Base-by-base conservation (phyloP, 148 eudicot species). In the Tetragonia tetragonoides region DNA sequence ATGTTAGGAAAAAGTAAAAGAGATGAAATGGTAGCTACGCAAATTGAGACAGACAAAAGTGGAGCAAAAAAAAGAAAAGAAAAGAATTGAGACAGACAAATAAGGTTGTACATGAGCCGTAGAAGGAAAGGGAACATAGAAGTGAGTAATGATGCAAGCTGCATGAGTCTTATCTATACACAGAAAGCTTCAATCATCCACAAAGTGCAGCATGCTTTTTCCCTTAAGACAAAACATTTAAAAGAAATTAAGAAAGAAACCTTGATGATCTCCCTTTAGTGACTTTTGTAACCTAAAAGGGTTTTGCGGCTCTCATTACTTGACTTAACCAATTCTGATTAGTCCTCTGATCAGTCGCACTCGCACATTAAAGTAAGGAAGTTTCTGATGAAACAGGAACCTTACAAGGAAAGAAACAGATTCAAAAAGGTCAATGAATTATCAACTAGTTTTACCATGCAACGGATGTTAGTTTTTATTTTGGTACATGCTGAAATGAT, bases 231-330 rank as follows among this genome's bases (percentile, higher is more conserved):
- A 64, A 64, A 37, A 34, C 78, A 64, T 64, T 66, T n/a, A 18
- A 46, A n/a, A 28, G 34, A 28, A 28, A 28, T 1, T 28, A 28
- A 28, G 34, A 28, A 49, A 49, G 53, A 23, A 21, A 40, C 53
- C 72, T 66, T 67, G 44, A 53, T 69, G 67, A 74, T 76, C 72
- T n/a, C 71, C 65, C 73, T 76, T 76, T 76, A 53, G 24, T 14
- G 15, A 66, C 47, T 56, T 51, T 49, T 18, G 47, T 12, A 76
- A 66, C 14, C 14, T 2, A 5, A 53, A 49, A 23, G 53, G 51
- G 9, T 49, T 72, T 38, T 56, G 63, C 53, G 62, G 42, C 62
- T 24, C 44, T 28, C 17, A 6, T 23, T 24, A 51, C 1, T 49
- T 71, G 44, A 16, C 56, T 49, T 15, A 10, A 70, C 38, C 73